Conservation (phyloP, 1,284 basidiomycete species). For the Thecaphora thlaspeos region DNA sequence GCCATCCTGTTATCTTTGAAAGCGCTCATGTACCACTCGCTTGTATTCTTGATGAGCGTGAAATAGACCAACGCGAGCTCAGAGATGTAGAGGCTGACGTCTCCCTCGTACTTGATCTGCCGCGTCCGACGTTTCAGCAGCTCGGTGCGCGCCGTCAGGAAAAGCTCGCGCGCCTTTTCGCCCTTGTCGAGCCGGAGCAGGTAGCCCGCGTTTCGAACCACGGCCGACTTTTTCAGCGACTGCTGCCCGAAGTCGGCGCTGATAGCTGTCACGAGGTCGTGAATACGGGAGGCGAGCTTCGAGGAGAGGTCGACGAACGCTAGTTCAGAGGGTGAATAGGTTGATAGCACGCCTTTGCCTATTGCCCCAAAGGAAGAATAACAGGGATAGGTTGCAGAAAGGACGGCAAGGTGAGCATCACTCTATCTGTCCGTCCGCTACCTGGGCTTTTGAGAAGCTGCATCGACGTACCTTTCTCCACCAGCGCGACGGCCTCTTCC, state of each 20-base stretch:
- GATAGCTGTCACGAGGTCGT: slow-evolving; percentile 68
- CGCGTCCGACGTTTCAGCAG: slow-evolving; percentile 75
- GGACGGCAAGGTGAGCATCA: too few relatives aligned
- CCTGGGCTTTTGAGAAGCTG: too few relatives aligned
- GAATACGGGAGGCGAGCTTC: slow-evolving; percentile 19
- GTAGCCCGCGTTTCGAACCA: slow-evolving; percentile 71
- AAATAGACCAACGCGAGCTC: slow-evolving; percentile 81
- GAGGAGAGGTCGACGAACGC: slow-evolving; percentile 23
- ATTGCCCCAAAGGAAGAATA: background rate
- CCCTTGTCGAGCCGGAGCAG: slow-evolving; percentile 75
- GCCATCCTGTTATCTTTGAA: slow-evolving; percentile 93
- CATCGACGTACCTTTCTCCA: slow-evolving; percentile 74
- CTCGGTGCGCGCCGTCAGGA: slow-evolving; percentile 75
- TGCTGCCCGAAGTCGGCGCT: slow-evolving; percentile 72
- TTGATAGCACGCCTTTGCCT: slow-evolving; percentile 69
- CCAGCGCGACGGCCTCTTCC: slow-evolving; percentile 77
- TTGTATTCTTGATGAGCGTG: slow-evolving; percentile 87
- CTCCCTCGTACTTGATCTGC: slow-evolving; percentile 86
- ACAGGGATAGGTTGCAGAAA: background rate
- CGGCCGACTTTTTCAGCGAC: slow-evolving; percentile 74
- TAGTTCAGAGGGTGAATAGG: slow-evolving; percentile 59
- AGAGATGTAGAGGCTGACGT: slow-evolving; percentile 73
- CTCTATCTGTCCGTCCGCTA: too few relatives aligned
- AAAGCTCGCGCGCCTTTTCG: slow-evolving; percentile 76
- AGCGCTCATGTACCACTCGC: slow-evolving; percentile 94